Percentiles rank a stretch among this genome's conserved stretches.
Conservation (phyloP, 2,329 filamentous ascomycete species). For the Aureobasidium sp. region DNA sequence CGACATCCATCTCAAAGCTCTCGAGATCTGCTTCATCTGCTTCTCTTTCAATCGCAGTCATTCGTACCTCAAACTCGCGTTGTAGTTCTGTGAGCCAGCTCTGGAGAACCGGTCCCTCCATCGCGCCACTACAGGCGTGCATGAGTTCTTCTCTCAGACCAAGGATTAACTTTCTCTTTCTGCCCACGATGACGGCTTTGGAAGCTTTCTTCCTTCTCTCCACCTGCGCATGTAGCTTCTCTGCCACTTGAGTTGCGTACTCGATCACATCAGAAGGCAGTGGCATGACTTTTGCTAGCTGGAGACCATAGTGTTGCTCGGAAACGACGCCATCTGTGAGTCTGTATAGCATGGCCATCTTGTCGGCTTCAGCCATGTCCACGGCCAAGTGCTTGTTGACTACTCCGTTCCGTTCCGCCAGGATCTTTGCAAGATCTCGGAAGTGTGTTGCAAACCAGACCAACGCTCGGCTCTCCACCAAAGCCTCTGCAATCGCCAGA, state of each 20-base stretch:
- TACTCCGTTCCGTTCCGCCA: conserved; percentile 69
- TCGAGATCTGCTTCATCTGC: conserved; percentile 18
- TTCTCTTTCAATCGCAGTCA: conserved; percentile 59
- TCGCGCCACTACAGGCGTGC: conserved; percentile 58
- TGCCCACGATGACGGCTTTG: conserved; percentile 50
- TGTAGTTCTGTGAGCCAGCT: conserved; percentile 62
- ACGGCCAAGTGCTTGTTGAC: conserved; percentile 76
- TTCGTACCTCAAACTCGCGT: conserved; percentile 64
- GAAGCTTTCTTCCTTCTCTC: conserved; percentile 52
- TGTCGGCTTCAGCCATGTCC: conserved; percentile 48
- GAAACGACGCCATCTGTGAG: conserved; percentile 64
- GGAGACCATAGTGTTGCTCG: conserved; percentile 75
- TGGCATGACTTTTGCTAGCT: conserved; percentile 66
- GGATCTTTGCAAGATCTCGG: conserved; percentile 67
- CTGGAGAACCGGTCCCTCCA: conserved; percentile 57
- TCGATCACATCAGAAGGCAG: conserved; percentile 63
- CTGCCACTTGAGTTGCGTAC: conserved; percentile 60
- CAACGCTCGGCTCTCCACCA: conserved; percentile 68
- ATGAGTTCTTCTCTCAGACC: conserved; percentile 64
- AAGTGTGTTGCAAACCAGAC: conserved; percentile 97
- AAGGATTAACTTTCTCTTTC: conserved; percentile 66
- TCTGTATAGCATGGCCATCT: conserved; percentile 84
- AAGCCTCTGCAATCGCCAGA: conserved; percentile 78
- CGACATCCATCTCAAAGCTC: neutral
- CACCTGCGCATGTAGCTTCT: conserved; percentile 46